Evolutionary conservation across 1,139 yeast genomes (phyloP).

Genomic region (Pichia sp.): DNA sequence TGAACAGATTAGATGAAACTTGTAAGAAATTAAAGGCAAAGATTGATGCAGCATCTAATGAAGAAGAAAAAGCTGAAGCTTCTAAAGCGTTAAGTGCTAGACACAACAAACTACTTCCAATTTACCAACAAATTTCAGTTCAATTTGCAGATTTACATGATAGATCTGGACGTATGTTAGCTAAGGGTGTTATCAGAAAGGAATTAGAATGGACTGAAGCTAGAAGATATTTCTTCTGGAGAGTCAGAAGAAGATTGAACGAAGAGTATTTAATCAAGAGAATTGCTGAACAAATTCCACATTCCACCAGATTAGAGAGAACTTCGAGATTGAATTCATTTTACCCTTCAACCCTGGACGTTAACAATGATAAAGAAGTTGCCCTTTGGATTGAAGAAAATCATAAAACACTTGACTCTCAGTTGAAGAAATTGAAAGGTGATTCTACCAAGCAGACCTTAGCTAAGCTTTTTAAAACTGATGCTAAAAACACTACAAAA

Average conservation of each 20-base stretch:
- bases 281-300: slow-evolving; percentile 57
- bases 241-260: slow-evolving; percentile 90
- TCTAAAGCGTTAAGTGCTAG: slow-evolving; percentile 66
- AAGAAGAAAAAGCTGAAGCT: slow-evolving; percentile 61
- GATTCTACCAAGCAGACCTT: slow-evolving; percentile 59
- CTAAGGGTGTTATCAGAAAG: slow-evolving; percentile 83
- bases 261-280: slow-evolving; percentile 82
- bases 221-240: slow-evolving; percentile 98
- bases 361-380: slow-evolving; percentile 68
- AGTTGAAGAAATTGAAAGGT: slow-evolving; percentile 55
- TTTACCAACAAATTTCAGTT: slow-evolving; percentile 85
- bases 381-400: slow-evolving; percentile 83
- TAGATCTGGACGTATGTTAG: slow-evolving; percentile 94
- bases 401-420: slow-evolving; percentile 54
- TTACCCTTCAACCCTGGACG: slow-evolving; percentile 69
- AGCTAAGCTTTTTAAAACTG: slow-evolving; percentile 50
- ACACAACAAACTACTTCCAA: slow-evolving; percentile 74
- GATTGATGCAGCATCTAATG: slow-evolving; percentile 43
- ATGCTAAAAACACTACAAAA: slow-evolving; percentile 36
- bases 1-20: slow-evolving; percentile 78
- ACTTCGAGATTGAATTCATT: slow-evolving; percentile 83
- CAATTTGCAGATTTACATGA: slow-evolving; percentile 98
- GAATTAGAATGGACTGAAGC: slow-evolving; percentile 82
- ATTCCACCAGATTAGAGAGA: slow-evolving; percentile 67
- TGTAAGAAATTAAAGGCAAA: slow-evolving; percentile 62